Evolutionary conservation across 78 protist species (phyloP), one percentile per base, ranked within the genome.

Genomic region (Goniomonas avonlea): DNA sequence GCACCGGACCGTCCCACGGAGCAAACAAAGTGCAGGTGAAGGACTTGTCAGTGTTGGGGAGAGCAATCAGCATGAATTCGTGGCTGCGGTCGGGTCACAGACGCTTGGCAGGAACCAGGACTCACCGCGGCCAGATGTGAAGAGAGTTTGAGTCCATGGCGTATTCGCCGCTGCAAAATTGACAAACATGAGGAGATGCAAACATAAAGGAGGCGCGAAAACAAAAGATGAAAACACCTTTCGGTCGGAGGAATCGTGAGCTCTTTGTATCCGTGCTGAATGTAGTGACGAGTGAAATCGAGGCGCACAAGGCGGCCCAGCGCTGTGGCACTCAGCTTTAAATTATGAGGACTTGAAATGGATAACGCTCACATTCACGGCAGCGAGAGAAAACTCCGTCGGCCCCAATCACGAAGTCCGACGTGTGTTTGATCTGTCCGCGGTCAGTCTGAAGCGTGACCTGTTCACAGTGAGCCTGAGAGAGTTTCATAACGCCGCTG

Each of bases 21-120:
- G 29, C 71, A 45, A 61, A 61, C 21, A 61, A n/a, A 18, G 71
- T 61, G 47, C 71, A 11, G 45, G 71, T 61, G 71, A 61, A 61
- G 21, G 71, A 37, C 37, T 25, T 5, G 45, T 61, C 71, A 18
- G 0, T 0, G 45, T 61, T 61, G 40, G 71, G 71, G 11, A 61
- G 71, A 21, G 71, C 71, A 29, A 61, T 61, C 31, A 61, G 71
- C 71, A 61, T 61, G 17, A 61, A 11, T 18, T 61, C 34, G 20
- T 9, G 50, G 50, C 25, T 8, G 50, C 53, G 15, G 53, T 47
- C 27, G 11, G 53, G 27, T 47, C 27, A 15, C 53, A 47, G 53
- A 11, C 15, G 53, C 11, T 47, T 11, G 53, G 53, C 53, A 18
- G 53, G 53, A 47, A 15, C 15, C 53, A 21, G 5, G n/a, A n/a